Base-by-base conservation (phyloP, 257 asterid species). In the Solanum paucissectum region DNA sequence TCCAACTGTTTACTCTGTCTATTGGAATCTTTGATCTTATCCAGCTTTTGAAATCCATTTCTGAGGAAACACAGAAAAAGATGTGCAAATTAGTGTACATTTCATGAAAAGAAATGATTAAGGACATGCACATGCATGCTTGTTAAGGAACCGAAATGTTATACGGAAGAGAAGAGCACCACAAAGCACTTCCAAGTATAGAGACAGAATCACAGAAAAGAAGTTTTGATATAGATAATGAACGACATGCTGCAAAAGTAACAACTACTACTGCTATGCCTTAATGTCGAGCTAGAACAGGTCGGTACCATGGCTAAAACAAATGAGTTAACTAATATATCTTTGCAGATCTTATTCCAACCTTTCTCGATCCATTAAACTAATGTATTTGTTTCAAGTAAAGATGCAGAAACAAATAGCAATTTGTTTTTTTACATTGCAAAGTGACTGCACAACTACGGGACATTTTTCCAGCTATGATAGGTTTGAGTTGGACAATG, bases 21-120 rank as follows among this genome's bases (percentile, higher is more conserved):
- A 68, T 85, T 95, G 75, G 99, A 92, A 91, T 96, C 99, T 91
- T 96, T 96, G 86, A 96, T 91, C 91, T 96, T 95, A 89, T 95
- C 99, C 90, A 96, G 93, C 96, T 96, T 96, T 88, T 95, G 98
- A 89, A 96, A 96, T 86, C 99, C 99, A 94, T 96, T 95, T 89
- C 99, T 96, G 93, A 64, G 42, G 69, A 29, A 81, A 49, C 14
- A 46, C 25, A 32, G 44, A 49, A 32, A 46, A 49, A 49, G 62
- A 49, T 11, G 23, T 82, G 44, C 44, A 49, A 81, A 82, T 49
- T 29, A 82, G 86, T 29, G 69, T 18, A 81, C 66, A 49, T 29
- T 11, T 18, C 66, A 52, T 49, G 86, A 82, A 49, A 79, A 79
- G 85, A 44, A 42, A 46, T 79, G 10, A 6, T 44, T 21, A 79